These are phyloP conservation scores for Cordyceps cateniannulata DNA, from an alignment of 2,329 filamentous ascomycete genomes.

Conservation along the genomic window DNA sequence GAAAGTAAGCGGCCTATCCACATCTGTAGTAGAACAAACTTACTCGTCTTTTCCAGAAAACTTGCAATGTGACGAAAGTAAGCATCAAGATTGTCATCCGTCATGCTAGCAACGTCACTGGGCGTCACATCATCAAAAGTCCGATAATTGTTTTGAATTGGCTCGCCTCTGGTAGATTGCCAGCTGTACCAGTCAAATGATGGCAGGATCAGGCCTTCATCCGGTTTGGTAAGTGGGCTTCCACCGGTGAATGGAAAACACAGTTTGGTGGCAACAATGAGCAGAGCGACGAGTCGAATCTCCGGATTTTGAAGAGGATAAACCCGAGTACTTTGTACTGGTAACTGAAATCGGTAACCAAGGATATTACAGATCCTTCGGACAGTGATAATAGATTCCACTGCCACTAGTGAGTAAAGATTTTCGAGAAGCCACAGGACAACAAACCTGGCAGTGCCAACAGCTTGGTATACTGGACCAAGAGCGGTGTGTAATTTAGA, in stretches of 20 bases:
- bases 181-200: slow-evolving; percentile 67
- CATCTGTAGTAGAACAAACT: background rate
- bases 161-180: slow-evolving; percentile 42
- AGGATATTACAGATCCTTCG: slow-evolving; percentile 42
- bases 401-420: slow-evolving; percentile 32
- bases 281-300: slow-evolving; percentile 59
- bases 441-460: slow-evolving; percentile 65
- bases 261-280: slow-evolving; percentile 73
- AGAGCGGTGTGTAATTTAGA: slow-evolving; percentile 61
- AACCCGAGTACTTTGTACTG: slow-evolving; percentile 37
- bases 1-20: background rate
- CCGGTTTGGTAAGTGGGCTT: slow-evolving; percentile 16
- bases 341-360: slow-evolving; percentile 48
- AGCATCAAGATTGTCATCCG: slow-evolving; percentile 52
- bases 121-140: slow-evolving; percentile 51
- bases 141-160: slow-evolving; percentile 12
- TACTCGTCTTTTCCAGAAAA: slow-evolving; percentile 28
- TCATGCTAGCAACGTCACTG: slow-evolving; percentile 56
- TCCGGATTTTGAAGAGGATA: slow-evolving; percentile 63
- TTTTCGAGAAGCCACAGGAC: background rate
- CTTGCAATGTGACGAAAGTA: slow-evolving; percentile 48
- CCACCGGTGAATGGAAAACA: slow-evolving; percentile 65
- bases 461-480: slow-evolving; percentile 63
- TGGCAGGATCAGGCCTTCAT: slow-evolving; percentile 17
- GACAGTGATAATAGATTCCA: slow-evolving; percentile 41